A percentile compares a stretch with the other conserved stretches of the same genome.
These are phyloP conservation scores for Biscutella laevigata DNA, from an alignment of 441 rosid species.

Conservation along the genomic window DNA sequence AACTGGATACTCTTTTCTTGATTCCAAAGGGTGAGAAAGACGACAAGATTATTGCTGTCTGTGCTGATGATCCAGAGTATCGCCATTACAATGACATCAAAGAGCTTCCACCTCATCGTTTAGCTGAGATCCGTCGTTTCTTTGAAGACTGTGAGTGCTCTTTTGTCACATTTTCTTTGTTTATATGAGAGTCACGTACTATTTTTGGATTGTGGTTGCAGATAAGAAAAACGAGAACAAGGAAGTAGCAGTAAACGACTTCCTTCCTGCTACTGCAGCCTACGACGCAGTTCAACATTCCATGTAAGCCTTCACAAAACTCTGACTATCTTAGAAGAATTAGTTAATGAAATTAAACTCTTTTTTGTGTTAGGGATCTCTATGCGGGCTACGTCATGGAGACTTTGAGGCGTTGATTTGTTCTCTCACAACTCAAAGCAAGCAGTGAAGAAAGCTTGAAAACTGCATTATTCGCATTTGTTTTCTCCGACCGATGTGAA, in stretches of 20 bases:
- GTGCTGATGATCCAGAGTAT: conserved; percentile 97
- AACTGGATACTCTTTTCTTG: neutral
- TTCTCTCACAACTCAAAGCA: neutral
- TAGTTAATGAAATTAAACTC: neutral
- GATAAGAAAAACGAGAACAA: conserved; percentile 99
- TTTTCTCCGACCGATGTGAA: conserved; percentile 14
- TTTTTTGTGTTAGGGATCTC: conserved; percentile 44
- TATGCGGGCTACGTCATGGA: conserved; percentile 89
- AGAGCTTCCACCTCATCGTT: conserved; percentile 93
- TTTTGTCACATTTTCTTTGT: conserved; percentile 35
- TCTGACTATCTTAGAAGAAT: neutral
- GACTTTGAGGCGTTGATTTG: conserved; percentile 76
- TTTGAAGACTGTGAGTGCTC: conserved; percentile 90
- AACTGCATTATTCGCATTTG: conserved; percentile 12
- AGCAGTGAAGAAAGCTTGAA: neutral
- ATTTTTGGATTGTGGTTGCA: too few species aligned
- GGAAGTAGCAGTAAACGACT: conserved; percentile 81
- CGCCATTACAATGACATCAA: conserved; percentile 88
- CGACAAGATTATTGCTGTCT: conserved; percentile 94
- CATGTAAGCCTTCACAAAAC: conserved; percentile 43
- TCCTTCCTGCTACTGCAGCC: conserved; percentile 74
- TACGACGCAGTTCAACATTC: conserved; percentile 69
- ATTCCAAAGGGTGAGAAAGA: conserved; percentile 78
- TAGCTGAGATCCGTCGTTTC: conserved; percentile 94
- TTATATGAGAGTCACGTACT: conserved; percentile 41